Conservation (phyloP, 1,284 basidiomycete species). For the Cryptococcus neoformans region DNA sequence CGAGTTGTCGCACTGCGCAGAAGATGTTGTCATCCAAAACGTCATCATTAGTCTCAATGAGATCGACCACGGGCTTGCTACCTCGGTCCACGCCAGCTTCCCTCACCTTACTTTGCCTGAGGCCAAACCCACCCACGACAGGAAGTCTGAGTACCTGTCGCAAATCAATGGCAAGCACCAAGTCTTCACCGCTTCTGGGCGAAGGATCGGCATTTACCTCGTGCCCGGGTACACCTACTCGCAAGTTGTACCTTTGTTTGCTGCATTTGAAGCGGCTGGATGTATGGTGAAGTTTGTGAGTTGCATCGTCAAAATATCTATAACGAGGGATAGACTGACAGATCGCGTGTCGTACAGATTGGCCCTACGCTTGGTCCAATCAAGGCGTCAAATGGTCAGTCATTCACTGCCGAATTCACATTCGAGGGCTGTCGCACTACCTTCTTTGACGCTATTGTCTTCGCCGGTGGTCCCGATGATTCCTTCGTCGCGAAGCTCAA, state of each 20-base stretch:
- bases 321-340: too few species aligned
- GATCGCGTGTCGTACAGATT: conserved; percentile 33
- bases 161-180: conserved; percentile 55
- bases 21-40: conserved; percentile 63
- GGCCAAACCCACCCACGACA: conserved; percentile 59
- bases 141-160: conserved; percentile 58
- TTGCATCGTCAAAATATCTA: not conserved
- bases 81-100: conserved; percentile 56
- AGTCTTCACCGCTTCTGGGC: conserved; percentile 55
- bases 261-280: conserved; percentile 55
- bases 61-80: conserved; percentile 66
- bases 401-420: conserved; percentile 33
- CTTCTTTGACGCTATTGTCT: conserved; percentile 71
- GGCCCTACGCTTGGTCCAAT: conserved; percentile 64
- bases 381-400: conserved; percentile 46
- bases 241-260: conserved; percentile 60
- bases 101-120: conserved; percentile 58
- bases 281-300: conserved; percentile 60
- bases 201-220: conserved; percentile 66
- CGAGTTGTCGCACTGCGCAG: conserved; percentile 74
- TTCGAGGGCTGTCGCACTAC: conserved; percentile 70
- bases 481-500: conserved; percentile 57
- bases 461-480: conserved; percentile 59
- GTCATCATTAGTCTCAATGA: conserved; percentile 64
- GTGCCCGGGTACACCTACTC: conserved; percentile 66